Percentiles rank a stretch among this genome's conserved stretches.
phyloP scores from a whole-genome alignment of 2,329 filamentous ascomycete genomes.

The Mycosphaerelloides madeirae region DNA sequence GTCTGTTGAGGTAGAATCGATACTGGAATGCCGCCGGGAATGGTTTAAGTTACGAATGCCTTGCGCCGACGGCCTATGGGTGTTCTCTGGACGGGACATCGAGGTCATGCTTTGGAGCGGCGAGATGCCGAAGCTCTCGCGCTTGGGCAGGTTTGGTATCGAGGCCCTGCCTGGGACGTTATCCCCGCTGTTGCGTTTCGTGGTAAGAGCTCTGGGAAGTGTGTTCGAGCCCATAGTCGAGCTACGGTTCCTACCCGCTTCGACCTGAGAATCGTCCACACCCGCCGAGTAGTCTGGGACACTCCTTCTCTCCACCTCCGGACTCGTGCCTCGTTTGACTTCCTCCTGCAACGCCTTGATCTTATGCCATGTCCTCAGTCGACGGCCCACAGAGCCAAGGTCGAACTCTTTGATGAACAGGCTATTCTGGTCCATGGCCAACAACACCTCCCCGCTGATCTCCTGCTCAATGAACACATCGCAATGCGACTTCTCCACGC shows the following conservation, averaged over 20 bases:
- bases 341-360: constrained; percentile 90
- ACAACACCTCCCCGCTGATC: constrained; percentile 85
- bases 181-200: constrained; percentile 18
- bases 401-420: constrained; percentile 95
- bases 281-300: constrained; percentile 40
- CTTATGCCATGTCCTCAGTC: constrained; percentile 94
- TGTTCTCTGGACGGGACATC: constrained; percentile 29
- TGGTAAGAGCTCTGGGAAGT: constrained; percentile 18
- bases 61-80: constrained; percentile 32
- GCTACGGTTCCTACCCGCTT: constrained; percentile 43
- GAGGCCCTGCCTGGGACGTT: constrained; percentile 7
- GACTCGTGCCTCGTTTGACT: constrained; percentile 57
- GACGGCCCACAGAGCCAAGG: constrained; percentile 80
- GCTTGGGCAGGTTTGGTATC: constrained; percentile 36
- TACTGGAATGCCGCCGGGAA: constrained; percentile 80
- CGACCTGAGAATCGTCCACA: constrained; percentile 33
- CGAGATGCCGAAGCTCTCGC: constrained; percentile 21
- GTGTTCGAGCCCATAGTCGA: constrained; percentile 35
- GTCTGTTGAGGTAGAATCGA: constrained; percentile 57
- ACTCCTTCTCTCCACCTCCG: constrained; percentile 31
- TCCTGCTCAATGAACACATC: constrained; percentile 94
- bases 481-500: constrained; percentile 85
- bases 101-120: constrained; percentile 31
- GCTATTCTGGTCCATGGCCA: constrained; percentile 93
- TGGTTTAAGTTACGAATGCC: constrained; percentile 58